Evolutionary conservation across 106 monocot species (phyloP).

Genomic region (Allium cepa): DNA sequence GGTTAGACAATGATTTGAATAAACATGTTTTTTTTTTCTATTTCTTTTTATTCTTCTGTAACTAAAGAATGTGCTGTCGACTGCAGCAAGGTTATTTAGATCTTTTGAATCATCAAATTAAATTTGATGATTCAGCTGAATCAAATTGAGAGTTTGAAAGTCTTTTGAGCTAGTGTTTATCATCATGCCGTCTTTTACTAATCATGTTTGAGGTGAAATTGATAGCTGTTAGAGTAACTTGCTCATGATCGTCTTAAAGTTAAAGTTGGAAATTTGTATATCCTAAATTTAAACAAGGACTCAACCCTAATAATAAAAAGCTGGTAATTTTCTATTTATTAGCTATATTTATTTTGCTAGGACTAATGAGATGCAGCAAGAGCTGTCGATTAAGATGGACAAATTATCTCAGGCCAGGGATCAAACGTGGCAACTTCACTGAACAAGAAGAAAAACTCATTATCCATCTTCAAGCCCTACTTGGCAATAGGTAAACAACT

Average conservation of each 20-base stretch:
- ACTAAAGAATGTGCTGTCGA: too few relatives aligned
- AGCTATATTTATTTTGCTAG: slow-evolving; percentile 14
- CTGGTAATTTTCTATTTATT: background rate
- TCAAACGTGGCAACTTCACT: slow-evolving; percentile 84
- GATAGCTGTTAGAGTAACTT: background rate
- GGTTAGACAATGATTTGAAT: background rate
- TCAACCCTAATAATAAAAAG: background rate
- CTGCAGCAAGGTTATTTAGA: too few relatives aligned
- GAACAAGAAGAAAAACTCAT: slow-evolving; percentile 69
- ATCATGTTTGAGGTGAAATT: background rate
- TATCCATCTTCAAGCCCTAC: slow-evolving; percentile 62
- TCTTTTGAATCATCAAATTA: background rate
- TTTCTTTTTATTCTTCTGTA: too few relatives aligned
- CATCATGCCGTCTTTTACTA: too few relatives aligned
- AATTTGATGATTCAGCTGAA: background rate
- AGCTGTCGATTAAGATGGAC: slow-evolving; percentile 93
- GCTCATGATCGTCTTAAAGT: background rate
- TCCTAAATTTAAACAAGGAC: background rate
- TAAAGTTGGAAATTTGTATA: background rate
- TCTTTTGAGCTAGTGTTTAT: background rate
- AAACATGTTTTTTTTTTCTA: background rate
- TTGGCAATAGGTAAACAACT: slow-evolving; percentile 53
- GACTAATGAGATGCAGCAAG: slow-evolving; percentile 86
- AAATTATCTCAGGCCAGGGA: slow-evolving; percentile 83
- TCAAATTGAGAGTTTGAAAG: background rate